A percentile compares a stretch with the other conserved stretches of the same genome.
These are phyloP conservation scores for Penicillium psychrofluorescens DNA, from an alignment of 495 filamentous ascomycete genomes.

Conservation along the genomic window DNA sequence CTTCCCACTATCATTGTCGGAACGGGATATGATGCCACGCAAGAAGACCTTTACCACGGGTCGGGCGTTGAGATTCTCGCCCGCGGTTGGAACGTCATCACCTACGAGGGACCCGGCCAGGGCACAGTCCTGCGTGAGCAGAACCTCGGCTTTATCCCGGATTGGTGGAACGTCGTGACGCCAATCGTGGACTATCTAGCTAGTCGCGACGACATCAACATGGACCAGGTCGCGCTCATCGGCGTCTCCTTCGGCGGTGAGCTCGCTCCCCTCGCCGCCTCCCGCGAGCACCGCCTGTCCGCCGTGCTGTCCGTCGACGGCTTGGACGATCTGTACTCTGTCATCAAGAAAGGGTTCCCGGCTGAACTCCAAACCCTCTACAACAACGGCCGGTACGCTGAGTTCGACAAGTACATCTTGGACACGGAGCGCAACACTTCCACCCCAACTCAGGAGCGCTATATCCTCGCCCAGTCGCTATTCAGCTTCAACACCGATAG, in stretches of 20 bases:
- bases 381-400: neutral
- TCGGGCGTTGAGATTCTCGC: slow-evolving; percentile 23
- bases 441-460: slow-evolving; percentile 5
- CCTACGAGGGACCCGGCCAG: slow-evolving; percentile 46
- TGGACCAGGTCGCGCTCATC: slow-evolving; percentile 8
- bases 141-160: slow-evolving; percentile 36
- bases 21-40: slow-evolving; percentile 28
- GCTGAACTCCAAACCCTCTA: neutral
- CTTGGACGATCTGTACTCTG: slow-evolving; percentile 8
- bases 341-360: neutral
- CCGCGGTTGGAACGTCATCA: slow-evolving; percentile 40
- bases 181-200: slow-evolving; percentile 35
- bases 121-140: slow-evolving; percentile 35
- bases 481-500: slow-evolving; percentile 30
- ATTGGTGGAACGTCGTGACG: slow-evolving; percentile 41
- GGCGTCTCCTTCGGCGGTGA: slow-evolving; percentile 35
- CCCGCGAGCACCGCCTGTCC: slow-evolving; percentile 34
- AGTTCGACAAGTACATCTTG: neutral
- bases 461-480: slow-evolving; percentile 32
- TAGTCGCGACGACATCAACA: slow-evolving; percentile 13
- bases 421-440: neutral
- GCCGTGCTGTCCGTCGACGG: slow-evolving; percentile 34
- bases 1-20: slow-evolving; percentile 2
- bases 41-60: slow-evolving; percentile 38
- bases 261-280: slow-evolving; percentile 29